Evolutionary conservation across 2,329 filamentous ascomycete species (phyloP).

Genomic region (Ceratocystiopsis brevicomis): DNA sequence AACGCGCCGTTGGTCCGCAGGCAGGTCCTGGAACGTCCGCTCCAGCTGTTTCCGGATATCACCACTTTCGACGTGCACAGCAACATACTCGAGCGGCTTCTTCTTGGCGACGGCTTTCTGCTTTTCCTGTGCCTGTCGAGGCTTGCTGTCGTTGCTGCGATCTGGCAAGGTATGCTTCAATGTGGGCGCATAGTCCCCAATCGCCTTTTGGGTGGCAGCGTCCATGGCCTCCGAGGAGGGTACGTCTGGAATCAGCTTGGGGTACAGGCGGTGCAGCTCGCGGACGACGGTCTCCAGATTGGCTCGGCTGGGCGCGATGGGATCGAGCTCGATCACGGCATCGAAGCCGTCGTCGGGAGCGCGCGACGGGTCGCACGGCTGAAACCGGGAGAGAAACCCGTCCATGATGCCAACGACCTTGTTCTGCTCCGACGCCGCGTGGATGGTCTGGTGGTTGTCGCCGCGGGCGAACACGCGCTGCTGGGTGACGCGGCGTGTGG

Average conservation of each 20-base stretch:
- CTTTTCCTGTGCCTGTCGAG: slow-evolving; percentile 16
- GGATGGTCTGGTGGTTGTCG: slow-evolving; percentile 96
- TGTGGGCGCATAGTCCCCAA: slow-evolving; percentile 59
- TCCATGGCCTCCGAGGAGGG: slow-evolving; percentile 61
- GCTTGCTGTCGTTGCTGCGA: slow-evolving; percentile 23
- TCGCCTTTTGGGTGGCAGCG: slow-evolving; percentile 53
- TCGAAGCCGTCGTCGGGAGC: slow-evolving; percentile 73
- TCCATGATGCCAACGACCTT: slow-evolving; percentile 90
- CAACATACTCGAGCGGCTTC: slow-evolving; percentile 37
- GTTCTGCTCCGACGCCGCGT: slow-evolving; percentile 51
- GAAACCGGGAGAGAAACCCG: slow-evolving; percentile 72
- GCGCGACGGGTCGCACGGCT: slow-evolving; percentile 47
- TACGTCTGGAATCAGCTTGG: slow-evolving; percentile 51
- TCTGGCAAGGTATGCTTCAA: slow-evolving; percentile 57
- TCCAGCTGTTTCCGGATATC: slow-evolving; percentile 40
- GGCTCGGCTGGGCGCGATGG: slow-evolving; percentile 53
- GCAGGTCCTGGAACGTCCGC: slow-evolving; percentile 41
- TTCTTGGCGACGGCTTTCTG: slow-evolving; percentile 20
- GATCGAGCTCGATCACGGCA: slow-evolving; percentile 66
- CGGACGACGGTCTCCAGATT: slow-evolving; percentile 69
- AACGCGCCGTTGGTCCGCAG: slow-evolving; percentile 38
- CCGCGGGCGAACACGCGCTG: slow-evolving; percentile 67
- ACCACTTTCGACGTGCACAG: slow-evolving; percentile 25
- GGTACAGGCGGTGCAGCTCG: slow-evolving; percentile 57
- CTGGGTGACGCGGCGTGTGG: slow-evolving; percentile 56